A percentile compares a stretch with the other conserved stretches of the same genome.
phyloP scores from a whole-genome alignment of 768 basidiomycete genomes.

The Trametes cinnabarina region DNA sequence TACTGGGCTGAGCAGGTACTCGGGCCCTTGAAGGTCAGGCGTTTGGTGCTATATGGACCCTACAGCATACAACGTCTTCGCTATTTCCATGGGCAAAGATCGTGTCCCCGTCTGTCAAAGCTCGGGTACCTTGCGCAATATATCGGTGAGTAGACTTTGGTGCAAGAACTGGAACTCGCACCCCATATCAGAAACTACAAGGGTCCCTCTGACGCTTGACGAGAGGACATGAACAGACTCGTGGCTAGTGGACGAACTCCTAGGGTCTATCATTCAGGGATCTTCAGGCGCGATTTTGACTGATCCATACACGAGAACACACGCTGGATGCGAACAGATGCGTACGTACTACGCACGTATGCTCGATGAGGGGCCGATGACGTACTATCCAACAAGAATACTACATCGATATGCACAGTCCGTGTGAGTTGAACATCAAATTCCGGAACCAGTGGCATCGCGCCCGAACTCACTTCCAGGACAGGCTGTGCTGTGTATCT shows the following conservation, averaged over 20 bases:
- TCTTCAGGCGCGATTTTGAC: too few relatives aligned
- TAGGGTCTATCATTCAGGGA: too few relatives aligned
- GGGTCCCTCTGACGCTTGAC: neutral
- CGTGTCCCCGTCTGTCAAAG: slow-evolving; percentile 31
- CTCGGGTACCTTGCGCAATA: slow-evolving; percentile 32
- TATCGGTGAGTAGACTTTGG: slow-evolving; percentile 27
- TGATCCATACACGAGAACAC: too few relatives aligned
- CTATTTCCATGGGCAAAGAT: slow-evolving; percentile 29
- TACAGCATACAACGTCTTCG: slow-evolving; percentile 33
- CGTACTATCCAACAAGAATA: neutral
- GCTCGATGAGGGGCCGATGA: neutral
- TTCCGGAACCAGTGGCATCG: neutral
- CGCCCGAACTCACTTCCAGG: too few relatives aligned
- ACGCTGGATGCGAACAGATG: too few relatives aligned
- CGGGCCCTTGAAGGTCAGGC: slow-evolving; percentile 24
- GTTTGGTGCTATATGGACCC: too few relatives aligned
- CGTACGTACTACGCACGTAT: neutral
- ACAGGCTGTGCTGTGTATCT: neutral
- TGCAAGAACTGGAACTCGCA: slow-evolving; percentile 28
- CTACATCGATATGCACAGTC: slow-evolving; percentile 14
- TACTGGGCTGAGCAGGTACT: too few relatives aligned
- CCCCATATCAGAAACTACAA: too few relatives aligned
- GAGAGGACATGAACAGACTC: too few relatives aligned
- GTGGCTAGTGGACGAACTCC: too few relatives aligned
- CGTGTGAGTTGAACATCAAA: neutral